Evolutionary conservation across 148 eudicot species (phyloP).

Genomic region (Mesembryanthemum crystallinum): DNA sequence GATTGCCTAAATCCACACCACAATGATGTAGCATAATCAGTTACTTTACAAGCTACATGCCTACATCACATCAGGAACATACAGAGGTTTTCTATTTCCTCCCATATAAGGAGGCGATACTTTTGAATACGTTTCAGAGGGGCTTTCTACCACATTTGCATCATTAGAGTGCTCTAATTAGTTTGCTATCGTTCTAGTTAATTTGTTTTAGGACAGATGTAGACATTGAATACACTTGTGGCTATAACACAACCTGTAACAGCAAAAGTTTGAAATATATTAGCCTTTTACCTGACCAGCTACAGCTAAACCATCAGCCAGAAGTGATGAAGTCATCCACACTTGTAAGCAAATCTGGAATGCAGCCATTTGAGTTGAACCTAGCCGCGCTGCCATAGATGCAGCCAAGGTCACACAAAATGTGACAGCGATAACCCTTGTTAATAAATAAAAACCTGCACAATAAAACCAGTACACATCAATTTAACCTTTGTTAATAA

Average conservation of each 20-base stretch:
- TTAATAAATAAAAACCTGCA: conserved; percentile 64
- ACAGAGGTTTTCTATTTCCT: background rate
- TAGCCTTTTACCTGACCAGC: conserved; percentile 72
- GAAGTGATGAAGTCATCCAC: conserved; percentile 92
- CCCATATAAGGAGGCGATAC: too few relatives aligned
- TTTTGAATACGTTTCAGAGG: too few relatives aligned
- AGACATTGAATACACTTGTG: too few relatives aligned
- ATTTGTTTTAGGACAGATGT: too few relatives aligned
- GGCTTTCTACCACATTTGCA: too few relatives aligned
- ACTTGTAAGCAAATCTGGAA: conserved; percentile 94
- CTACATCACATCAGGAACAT: too few relatives aligned
- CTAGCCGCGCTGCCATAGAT: conserved; percentile 87
- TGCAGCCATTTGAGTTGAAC: conserved; percentile 88
- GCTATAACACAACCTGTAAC: too few relatives aligned
- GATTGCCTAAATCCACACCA: conserved; percentile 54
- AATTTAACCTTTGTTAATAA: too few relatives aligned
- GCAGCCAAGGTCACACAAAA: conserved; percentile 90
- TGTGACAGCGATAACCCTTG: conserved; percentile 82
- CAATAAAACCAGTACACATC: background rate
- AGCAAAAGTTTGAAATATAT: background rate
- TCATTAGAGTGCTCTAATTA: too few relatives aligned
- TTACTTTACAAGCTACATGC: too few relatives aligned
- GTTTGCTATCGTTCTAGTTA: too few relatives aligned
- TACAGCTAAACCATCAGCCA: conserved; percentile 97
- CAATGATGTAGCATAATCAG: background rate